Percentiles rank a stretch among this genome's conserved stretches.
Conservation (phyloP, 352 stramenopile species). For the Pseudoperonospora humuli region DNA sequence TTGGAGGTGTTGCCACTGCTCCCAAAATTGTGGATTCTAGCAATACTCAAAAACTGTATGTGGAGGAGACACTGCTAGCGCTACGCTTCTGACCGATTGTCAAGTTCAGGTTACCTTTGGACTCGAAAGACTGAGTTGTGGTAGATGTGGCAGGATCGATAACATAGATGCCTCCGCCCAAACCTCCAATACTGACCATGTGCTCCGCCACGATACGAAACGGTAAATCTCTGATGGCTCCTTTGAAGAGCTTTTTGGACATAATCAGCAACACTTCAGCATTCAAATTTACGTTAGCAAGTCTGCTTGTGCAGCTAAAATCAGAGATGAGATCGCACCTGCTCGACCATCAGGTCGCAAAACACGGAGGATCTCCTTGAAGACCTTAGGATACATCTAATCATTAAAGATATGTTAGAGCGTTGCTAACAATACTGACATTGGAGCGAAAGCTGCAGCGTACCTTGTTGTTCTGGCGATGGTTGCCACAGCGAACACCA, state of each 20-base stretch:
- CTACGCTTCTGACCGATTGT: constrained; percentile 21
- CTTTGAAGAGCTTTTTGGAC: constrained; percentile 70
- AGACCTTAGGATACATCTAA: constrained; percentile 68
- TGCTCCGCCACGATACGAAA: constrained; percentile 37
- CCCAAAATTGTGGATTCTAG: no score
- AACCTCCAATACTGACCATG: constrained; percentile 68
- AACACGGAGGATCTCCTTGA: constrained; percentile 61
- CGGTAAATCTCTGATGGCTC: constrained; percentile 35
- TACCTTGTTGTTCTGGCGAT: constrained; percentile 63
- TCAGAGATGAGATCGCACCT: constrained; percentile 11
- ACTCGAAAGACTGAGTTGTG: constrained; percentile 2
- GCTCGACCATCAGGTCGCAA: constrained; percentile 45
- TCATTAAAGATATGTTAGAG: not conserved
- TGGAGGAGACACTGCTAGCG: constrained; percentile 10
- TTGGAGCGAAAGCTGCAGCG: not conserved
- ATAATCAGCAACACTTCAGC: constrained; percentile 57
- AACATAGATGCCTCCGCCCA: constrained; percentile 56
- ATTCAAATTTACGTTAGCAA: constrained; percentile 1
- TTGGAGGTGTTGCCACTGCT: no score
- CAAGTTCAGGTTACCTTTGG: not conserved
- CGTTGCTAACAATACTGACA: not conserved
- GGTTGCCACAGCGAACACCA: constrained; percentile 62
- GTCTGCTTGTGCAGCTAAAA: not conserved
- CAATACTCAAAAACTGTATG: no score
- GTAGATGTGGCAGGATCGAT: constrained; percentile 23